These are phyloP conservation scores for Aspergillus vadensis DNA, from an alignment of 2,329 filamentous ascomycete species.

Conservation along the genomic window DNA sequence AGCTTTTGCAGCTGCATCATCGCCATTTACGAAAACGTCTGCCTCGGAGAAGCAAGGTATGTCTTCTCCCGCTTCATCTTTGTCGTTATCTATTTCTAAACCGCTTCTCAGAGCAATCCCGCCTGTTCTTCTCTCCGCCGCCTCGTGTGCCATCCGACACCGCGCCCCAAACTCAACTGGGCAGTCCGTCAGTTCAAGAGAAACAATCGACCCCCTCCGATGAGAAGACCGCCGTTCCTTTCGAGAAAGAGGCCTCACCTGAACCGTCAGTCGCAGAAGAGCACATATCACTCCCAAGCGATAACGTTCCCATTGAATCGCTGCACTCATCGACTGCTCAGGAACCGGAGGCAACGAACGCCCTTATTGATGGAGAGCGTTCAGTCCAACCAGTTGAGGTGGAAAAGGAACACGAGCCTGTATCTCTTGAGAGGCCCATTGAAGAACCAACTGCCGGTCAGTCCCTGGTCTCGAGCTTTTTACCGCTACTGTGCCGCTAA, in stretches of 20 bases:
- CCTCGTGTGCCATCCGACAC: not conserved
- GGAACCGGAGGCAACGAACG: not conserved
- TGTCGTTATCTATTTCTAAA: conserved; percentile 5
- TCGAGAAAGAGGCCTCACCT: not conserved
- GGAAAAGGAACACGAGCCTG: not conserved
- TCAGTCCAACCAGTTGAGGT: not conserved
- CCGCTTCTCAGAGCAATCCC: conserved; percentile 3
- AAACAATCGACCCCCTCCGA: not conserved
- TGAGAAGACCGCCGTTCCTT: not conserved
- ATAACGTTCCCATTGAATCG: not conserved
- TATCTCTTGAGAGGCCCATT: not conserved
- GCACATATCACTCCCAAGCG: not conserved
- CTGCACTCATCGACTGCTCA: not conserved
- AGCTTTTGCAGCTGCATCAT: not conserved
- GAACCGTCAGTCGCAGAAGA: not conserved
- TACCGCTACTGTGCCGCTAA: not conserved
- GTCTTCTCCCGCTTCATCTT: not conserved
- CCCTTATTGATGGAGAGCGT: not conserved
- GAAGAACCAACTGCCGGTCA: not conserved
- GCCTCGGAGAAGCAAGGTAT: conserved; percentile 18
- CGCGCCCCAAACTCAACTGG: not conserved
- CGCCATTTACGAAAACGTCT: conserved; percentile 5
- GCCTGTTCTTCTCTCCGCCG: conserved; percentile 2
- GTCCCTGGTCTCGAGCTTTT: not conserved
- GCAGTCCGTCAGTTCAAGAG: not conserved